Evolutionary conservation across 1,284 basidiomycete genomes (phyloP), one percentile per base, ranked within the genome.

Genomic region (Mrakiaceae sp.): DNA sequence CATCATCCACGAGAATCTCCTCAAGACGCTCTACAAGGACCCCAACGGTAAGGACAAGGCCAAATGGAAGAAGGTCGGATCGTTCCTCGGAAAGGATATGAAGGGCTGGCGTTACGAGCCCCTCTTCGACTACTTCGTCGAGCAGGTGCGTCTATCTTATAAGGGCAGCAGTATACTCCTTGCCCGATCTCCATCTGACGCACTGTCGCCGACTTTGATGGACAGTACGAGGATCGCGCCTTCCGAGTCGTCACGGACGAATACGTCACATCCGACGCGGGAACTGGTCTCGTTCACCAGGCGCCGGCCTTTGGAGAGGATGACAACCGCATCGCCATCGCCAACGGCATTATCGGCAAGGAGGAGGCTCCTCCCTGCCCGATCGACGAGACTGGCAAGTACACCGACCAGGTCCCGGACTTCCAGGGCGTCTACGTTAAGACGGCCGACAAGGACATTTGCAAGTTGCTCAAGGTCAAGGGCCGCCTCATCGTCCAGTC

Each of bases 241-340:
- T 98, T 97, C 82, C 80, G 87, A 64, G 90, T 98, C 14, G 76
- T 98, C 6, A 82, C 83, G 43, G 96, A 98, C 74, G 87, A 85
- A 0, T 99, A 99, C 74, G 95, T 99, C 62, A 97, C 92, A 2
- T 88, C 87, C 70, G 83, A 85, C 11, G 90, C 94, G 64, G 95
- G 96, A 77, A 99, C 96, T 50, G 95, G 95, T 75, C 95, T 98
- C 72, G 96, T 99, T 59, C 96, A 98, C 76, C 96, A 99, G 79
- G 93, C 96, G 1, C 96, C 96, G 2, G 94, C 90, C 0, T 98
- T 97, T 73, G 96, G 96, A 81, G 96, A 98, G 73, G 96, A 99
- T 72, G 96, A 99, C 83, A 90, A 98, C 77, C 89, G 95, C 67
- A 84, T 99, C 71, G 86, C 89, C 44, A 82, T 97, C 67, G 85